Evolutionary conservation across 2,329 filamentous ascomycete species (phyloP).

Genomic region (Aureobasidium sp.): DNA sequence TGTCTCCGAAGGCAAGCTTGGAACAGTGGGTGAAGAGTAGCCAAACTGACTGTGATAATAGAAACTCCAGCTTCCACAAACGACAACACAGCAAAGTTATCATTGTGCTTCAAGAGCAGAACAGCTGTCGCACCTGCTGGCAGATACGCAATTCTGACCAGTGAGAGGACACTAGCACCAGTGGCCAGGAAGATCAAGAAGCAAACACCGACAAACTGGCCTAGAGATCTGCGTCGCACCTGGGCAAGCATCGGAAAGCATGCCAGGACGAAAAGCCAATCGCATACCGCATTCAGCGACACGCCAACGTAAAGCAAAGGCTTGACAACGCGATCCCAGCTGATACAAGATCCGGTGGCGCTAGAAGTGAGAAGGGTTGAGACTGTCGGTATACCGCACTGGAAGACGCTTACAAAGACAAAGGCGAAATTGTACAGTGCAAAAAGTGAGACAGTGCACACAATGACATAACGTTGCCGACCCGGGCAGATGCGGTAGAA

Average conservation of each 20-base stretch:
- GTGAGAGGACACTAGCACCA: constrained; percentile 13
- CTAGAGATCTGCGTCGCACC: constrained; percentile 1
- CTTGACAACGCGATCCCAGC: constrained; percentile 2
- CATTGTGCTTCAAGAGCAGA: constrained; percentile 6
- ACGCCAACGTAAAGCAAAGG: constrained; percentile 13
- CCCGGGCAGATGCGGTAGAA: constrained; percentile 14
- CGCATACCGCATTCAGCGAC: constrained; percentile 10
- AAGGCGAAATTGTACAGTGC: constrained; percentile 2
- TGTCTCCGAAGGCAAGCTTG: not conserved
- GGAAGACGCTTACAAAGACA: constrained; percentile 12
- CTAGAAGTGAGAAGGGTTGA: constrained; percentile 1
- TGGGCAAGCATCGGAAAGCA: constrained; percentile 12
- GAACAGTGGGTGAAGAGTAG: constrained; percentile 16
- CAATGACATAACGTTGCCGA: constrained; percentile 14
- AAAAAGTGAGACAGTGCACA: constrained; percentile 6
- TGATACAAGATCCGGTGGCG: constrained; percentile 1
- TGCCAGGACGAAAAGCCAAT: constrained; percentile 16
- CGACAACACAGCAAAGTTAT: constrained; percentile 1
- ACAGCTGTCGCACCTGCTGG: not conserved
- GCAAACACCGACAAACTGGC: constrained; percentile 10
- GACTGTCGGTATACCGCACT: constrained; percentile 15
- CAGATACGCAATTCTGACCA: constrained; percentile 11
- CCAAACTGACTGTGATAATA: constrained; percentile 16
- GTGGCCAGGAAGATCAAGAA: constrained; percentile 17
- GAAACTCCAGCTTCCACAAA: constrained; percentile 12